phyloP scores from a whole-genome alignment of 805 yeast species.

The Saccharomycopsis olivae region DNA sequence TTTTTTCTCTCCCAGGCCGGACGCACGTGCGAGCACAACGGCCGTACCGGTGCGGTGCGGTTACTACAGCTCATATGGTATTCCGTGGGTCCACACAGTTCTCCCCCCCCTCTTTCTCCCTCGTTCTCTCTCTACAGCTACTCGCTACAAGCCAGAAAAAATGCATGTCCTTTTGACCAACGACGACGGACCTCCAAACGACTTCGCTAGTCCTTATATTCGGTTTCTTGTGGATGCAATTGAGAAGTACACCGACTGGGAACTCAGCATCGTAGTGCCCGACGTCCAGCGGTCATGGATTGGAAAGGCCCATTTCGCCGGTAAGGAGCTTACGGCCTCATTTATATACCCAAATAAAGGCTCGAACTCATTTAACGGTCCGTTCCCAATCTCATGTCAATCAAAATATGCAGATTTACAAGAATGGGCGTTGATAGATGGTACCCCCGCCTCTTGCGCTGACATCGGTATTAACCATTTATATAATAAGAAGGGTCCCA shows the following conservation, averaged over 20 bases:
- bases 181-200: constrained; percentile 93
- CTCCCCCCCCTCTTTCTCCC: too few species aligned
- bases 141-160: too few species aligned
- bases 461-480: constrained; percentile 81
- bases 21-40: too few species aligned
- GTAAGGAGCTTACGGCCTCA: constrained; percentile 46
- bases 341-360: constrained; percentile 51
- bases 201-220: constrained; percentile 71
- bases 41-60: too few species aligned
- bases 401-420: constrained; percentile 30
- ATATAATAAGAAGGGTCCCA: constrained; percentile 40
- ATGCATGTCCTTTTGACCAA: constrained; percentile 63
- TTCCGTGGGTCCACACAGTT: too few species aligned
- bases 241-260: constrained; percentile 63
- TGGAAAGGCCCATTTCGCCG: constrained; percentile 93
- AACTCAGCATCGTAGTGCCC: constrained; percentile 75
- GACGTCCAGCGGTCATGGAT: constrained; percentile 86
- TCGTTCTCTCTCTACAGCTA: too few species aligned
- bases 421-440: constrained; percentile 83
- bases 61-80: too few species aligned
- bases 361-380: constrained; percentile 55
- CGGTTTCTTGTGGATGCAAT: constrained; percentile 71
- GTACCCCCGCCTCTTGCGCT: constrained; percentile 94
- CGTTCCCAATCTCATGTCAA: constrained; percentile 43
- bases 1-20: too few species aligned